These are phyloP conservation scores for Lizonia empirigonia DNA, from an alignment of 2,329 filamentous ascomycete genomes.

Conservation along the genomic window DNA sequence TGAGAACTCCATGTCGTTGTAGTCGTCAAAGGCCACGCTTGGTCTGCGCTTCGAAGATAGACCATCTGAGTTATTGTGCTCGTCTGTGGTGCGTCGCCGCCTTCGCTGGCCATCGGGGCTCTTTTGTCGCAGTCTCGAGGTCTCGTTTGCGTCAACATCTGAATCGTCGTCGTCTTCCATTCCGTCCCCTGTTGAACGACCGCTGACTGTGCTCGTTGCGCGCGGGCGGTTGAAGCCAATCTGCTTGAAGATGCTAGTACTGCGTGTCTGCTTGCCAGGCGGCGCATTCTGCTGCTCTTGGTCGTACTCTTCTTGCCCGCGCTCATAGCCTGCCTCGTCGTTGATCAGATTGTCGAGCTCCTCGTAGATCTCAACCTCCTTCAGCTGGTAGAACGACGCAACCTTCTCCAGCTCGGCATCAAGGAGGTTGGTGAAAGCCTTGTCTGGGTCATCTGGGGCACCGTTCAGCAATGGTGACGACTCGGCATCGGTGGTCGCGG, in stretches of 20 bases:
- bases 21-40: conserved; percentile 76
- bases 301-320: conserved; percentile 53
- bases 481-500: conserved; percentile 70
- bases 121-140: conserved; percentile 50
- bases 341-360: conserved; percentile 78
- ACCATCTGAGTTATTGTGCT: conserved; percentile 67
- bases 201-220: conserved; percentile 51
- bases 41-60: conserved; percentile 62
- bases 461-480: conserved; percentile 78
- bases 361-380: conserved; percentile 84
- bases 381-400: conserved; percentile 84
- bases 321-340: conserved; percentile 73
- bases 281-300: conserved; percentile 47
- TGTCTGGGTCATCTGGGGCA: conserved; percentile 72
- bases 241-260: conserved; percentile 56
- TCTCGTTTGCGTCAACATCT: conserved; percentile 64
- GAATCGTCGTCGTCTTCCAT: conserved; percentile 61
- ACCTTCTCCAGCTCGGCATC: conserved; percentile 95
- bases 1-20: conserved; percentile 75
- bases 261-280: conserved; percentile 48
- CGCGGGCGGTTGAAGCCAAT: conserved; percentile 50
- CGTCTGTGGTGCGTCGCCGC: conserved; percentile 34
- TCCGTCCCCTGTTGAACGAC: conserved; percentile 45
- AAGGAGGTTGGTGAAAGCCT: conserved; percentile 78
- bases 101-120: conserved; percentile 42